A percentile compares a stretch with the other conserved stretches of the same genome.
Conservation (phyloP, 192 early-diverging fungal genomes). For the Kickxella alabastrina region DNA sequence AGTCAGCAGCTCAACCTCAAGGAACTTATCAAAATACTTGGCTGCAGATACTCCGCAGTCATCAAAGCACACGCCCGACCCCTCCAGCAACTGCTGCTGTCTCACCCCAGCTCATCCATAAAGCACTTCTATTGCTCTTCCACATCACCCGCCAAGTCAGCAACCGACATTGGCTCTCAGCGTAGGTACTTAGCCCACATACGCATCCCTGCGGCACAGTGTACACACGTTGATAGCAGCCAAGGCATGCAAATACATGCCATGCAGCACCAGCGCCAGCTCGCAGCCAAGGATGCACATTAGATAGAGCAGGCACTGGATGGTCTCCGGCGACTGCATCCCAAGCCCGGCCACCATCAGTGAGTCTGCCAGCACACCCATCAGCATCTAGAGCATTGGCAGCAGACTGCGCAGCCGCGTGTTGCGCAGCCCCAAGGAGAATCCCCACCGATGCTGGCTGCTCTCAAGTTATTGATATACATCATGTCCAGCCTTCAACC, state of each 20-base stretch:
- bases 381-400: slow-evolving; percentile 7
- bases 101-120: too few relatives aligned
- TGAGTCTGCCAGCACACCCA: slow-evolving; percentile 24
- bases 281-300: not conserved
- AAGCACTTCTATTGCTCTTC: too few relatives aligned
- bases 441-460: too few relatives aligned
- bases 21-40: too few relatives aligned
- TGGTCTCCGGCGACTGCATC: slow-evolving; percentile 24
- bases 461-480: too few relatives aligned
- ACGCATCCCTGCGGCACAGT: not conserved
- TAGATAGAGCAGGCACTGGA: not conserved
- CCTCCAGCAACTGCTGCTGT: too few relatives aligned
- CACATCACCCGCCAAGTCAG: too few relatives aligned
- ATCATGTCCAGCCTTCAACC: too few relatives aligned
- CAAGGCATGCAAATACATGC: not conserved
- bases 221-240: not conserved
- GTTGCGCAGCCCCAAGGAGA: slow-evolving; percentile 8
- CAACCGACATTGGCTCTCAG: too few relatives aligned
- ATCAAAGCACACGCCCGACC: too few relatives aligned
- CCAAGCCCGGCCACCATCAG: slow-evolving; percentile 12
- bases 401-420: slow-evolving; percentile 19
- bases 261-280: not conserved
- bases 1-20: too few relatives aligned
- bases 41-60: too few relatives aligned
- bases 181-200: not conserved